Evolutionary conservation across 192 early-diverging fungal genomes (phyloP), one percentile per base, ranked within the genome.

Genomic region (Chytriomyces sp.): DNA sequence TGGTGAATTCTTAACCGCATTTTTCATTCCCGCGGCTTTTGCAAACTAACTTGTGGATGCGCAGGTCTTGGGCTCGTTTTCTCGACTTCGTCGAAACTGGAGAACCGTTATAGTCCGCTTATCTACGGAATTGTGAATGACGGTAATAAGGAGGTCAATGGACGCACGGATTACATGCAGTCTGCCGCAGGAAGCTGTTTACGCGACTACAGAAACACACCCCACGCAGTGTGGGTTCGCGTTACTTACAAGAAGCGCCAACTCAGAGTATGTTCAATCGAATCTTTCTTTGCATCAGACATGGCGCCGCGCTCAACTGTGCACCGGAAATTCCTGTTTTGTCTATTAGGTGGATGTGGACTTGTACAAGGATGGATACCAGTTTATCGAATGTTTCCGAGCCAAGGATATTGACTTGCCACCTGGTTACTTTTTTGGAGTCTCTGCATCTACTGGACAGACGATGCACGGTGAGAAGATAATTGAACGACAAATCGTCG

Each of bases 371-470:
- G 82, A 81, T 47, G 91, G 92, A 20, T 61, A 75, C 11, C 69
- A 82, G 46, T 90, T 90, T 80, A 62, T 75, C 16, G 60, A 79
- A 47, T 94, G 93, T 68, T 87, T 93, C 65, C 80, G 85, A 67
- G 18, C 50, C 16, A 71, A 82, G 28, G 72, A 83, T 66, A 68
- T 93, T 18, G 67, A 85, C 16, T 70, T 94, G 43, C 93, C 93
- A 3, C 79, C 87, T 48, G 90, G 89, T 47, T 91, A 94, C 72
- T 85, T 91, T 77, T 94, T 94, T 87, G 93, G 92, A 45, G 44
- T 93, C 6, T 86, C 87, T 43, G 90, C 75, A 35, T 46, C 45
- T 49, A 81, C 80, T 4, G 80, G 72, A 44, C 59, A 23, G 8
- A 78, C 79, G 45, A 69, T 78, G 10, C 73, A 59, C 9, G 80